Evolutionary conservation across 495 filamentous ascomycete species (phyloP).

Genomic region (Xylaria venustula): DNA sequence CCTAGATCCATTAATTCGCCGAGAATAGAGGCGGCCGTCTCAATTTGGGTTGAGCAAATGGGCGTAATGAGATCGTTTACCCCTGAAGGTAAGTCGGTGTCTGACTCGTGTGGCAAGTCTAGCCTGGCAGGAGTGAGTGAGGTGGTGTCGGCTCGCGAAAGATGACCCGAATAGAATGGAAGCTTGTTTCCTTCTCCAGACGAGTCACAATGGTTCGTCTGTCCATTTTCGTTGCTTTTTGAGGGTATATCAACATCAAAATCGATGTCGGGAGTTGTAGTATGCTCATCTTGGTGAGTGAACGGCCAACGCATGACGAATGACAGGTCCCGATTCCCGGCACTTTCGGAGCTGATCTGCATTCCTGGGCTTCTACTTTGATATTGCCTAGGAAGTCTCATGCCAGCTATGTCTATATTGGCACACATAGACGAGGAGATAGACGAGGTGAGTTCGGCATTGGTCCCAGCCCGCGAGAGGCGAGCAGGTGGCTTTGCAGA

Average conservation of each 20-base stretch:
- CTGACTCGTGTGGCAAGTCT: too few species aligned
- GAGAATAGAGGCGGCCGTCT: too few species aligned
- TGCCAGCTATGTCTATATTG: neutral
- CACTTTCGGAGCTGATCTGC: neutral
- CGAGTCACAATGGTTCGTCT: neutral
- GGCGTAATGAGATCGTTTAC: too few species aligned
- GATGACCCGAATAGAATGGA: neutral
- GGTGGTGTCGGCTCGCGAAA: too few species aligned
- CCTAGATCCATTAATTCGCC: too few species aligned
- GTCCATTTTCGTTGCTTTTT: neutral
- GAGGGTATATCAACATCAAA: neutral
- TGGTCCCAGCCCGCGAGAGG: neutral
- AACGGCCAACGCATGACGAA: neutral
- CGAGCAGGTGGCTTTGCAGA: neutral
- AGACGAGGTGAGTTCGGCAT: neutral
- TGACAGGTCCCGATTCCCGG: neutral
- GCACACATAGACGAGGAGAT: neutral
- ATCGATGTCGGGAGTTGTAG: neutral
- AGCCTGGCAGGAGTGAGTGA: too few species aligned
- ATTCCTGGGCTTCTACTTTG: neutral
- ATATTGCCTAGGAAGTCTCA: neutral
- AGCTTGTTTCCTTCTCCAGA: neutral
- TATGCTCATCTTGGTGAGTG: neutral
- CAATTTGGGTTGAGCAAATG: too few species aligned
- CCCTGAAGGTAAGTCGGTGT: too few species aligned